Percentiles rank a stretch among this genome's conserved stretches.
phyloP scores from a whole-genome alignment of 2,329 filamentous ascomycete species.

The Dactylellina parvicollis region DNA sequence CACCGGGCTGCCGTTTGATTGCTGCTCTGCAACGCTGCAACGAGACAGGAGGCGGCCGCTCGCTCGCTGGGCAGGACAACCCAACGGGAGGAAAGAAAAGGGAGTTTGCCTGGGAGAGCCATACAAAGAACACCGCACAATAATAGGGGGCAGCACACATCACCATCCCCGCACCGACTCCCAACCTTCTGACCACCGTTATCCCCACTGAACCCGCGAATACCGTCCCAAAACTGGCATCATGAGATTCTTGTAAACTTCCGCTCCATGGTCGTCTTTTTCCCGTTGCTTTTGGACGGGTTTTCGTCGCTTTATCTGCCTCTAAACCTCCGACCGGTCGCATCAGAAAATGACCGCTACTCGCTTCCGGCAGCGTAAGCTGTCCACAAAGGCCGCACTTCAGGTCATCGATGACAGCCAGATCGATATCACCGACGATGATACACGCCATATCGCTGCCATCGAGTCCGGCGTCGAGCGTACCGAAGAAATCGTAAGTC shows the following conservation, averaged over 20 bases:
- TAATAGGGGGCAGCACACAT: constrained; percentile 30
- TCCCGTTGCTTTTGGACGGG: constrained; percentile 69
- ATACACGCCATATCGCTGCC: constrained; percentile 81
- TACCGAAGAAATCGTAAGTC: constrained; percentile 93
- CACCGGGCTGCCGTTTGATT: constrained; percentile 22
- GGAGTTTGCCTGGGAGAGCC: constrained; percentile 44
- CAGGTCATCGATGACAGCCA: constrained; percentile 89
- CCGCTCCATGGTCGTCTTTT: constrained; percentile 74
- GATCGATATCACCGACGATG: constrained; percentile 85
- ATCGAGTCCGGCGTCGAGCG: constrained; percentile 98
- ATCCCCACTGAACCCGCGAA: constrained; percentile 65
- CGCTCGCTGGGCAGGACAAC: not conserved
- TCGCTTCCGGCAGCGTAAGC: constrained; percentile 76
- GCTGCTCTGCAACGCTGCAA: too few species aligned
- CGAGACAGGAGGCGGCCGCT: constrained; percentile 23
- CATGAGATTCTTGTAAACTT: constrained; percentile 67
- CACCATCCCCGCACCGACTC: constrained; percentile 65
- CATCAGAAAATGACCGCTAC: constrained; percentile 58
- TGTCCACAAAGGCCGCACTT: constrained; percentile 88
- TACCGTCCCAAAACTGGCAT: constrained; percentile 68
- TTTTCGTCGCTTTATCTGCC: constrained; percentile 61
- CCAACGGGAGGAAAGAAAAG: constrained; percentile 27
- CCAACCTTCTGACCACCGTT: constrained; percentile 67
- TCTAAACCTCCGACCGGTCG: constrained; percentile 57
- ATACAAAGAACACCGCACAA: constrained; percentile 51